phyloP scores from a whole-genome alignment of 2,329 filamentous ascomycete genomes.

The Cladosporium sp. region DNA sequence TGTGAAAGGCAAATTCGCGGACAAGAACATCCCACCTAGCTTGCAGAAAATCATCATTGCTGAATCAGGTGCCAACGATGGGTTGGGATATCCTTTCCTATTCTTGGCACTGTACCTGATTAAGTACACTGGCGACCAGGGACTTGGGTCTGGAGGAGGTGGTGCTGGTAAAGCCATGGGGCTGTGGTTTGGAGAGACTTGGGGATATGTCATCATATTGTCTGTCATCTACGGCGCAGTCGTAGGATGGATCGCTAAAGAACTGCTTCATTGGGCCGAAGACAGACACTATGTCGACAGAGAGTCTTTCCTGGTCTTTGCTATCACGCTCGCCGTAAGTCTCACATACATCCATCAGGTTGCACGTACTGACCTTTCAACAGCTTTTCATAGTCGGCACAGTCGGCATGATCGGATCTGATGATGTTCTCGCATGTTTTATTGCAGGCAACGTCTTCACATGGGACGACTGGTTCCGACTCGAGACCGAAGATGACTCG shows the following conservation, averaged over 20 bases:
- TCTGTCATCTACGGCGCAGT: slow-evolving; percentile 72
- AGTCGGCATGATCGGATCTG: slow-evolving; percentile 79
- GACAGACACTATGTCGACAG: slow-evolving; percentile 76
- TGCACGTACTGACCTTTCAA: background rate
- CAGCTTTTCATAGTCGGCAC: slow-evolving; percentile 80
- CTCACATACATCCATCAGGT: background rate
- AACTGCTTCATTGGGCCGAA: slow-evolving; percentile 79
- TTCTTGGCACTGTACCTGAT: slow-evolving; percentile 82
- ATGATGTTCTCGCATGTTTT: slow-evolving; percentile 89
- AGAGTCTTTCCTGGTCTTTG: slow-evolving; percentile 84
- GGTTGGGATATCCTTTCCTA: slow-evolving; percentile 81
- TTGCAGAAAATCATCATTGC: slow-evolving; percentile 64
- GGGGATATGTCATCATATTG: slow-evolving; percentile 76
- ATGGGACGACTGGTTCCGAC: slow-evolving; percentile 90
- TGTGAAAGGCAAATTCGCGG: slow-evolving; percentile 89
- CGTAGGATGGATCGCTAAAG: slow-evolving; percentile 77
- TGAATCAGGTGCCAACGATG: slow-evolving; percentile 86
- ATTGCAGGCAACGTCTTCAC: slow-evolving; percentile 88
- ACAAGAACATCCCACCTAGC: slow-evolving; percentile 78
- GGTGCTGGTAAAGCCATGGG: slow-evolving; percentile 65
- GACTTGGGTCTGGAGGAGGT: slow-evolving; percentile 53
- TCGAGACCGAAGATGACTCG: slow-evolving; percentile 83
- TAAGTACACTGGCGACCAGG: slow-evolving; percentile 63
- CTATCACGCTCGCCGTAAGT: slow-evolving; percentile 70
- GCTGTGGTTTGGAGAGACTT: slow-evolving; percentile 80